These are phyloP conservation scores for Alternaria sp. DNA, from an alignment of 2,329 filamentous ascomycete genomes.

Conservation along the genomic window DNA sequence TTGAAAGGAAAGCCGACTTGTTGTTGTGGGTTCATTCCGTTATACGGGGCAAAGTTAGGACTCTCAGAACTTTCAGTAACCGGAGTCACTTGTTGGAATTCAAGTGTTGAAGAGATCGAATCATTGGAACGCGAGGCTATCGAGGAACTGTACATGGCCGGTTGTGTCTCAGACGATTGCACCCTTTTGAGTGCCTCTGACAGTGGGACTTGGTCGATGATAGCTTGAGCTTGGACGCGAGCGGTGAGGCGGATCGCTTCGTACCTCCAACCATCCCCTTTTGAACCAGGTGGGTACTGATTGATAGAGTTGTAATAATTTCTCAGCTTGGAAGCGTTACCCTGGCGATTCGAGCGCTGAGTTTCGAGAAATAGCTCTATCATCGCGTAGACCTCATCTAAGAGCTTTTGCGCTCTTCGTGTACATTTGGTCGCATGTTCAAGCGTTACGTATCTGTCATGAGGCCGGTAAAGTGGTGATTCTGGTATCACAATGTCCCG, in stretches of 20 bases:
- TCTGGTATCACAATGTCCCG: constrained; percentile 42
- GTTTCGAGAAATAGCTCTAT: constrained; percentile 41
- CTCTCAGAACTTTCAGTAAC: constrained; percentile 25
- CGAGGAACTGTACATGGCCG: constrained; percentile 13
- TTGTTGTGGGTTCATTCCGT: constrained; percentile 4
- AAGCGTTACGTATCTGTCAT: constrained; percentile 38
- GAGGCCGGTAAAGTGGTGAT: constrained; percentile 48
- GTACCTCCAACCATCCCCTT: constrained; percentile 41
- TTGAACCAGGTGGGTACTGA: constrained; percentile 28
- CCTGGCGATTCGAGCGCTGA: constrained; percentile 24
- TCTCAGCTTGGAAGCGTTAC: constrained; percentile 24
- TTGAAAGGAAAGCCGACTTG: constrained; percentile 15
- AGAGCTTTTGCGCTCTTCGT: constrained; percentile 28
- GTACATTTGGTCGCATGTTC: constrained; percentile 29
- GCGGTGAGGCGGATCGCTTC: constrained; percentile 48
- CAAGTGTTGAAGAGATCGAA: constrained; percentile 27
- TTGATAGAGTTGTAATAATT: constrained; percentile 33
- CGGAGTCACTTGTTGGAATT: constrained; percentile 29
- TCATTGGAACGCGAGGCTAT: constrained; percentile 24
- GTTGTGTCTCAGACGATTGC: constrained; percentile 5
- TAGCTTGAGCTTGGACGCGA: constrained; percentile 45
- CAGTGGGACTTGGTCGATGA: constrained; percentile 36
- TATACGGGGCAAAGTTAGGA: constrained; percentile 22
- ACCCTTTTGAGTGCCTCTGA: constrained; percentile 37
- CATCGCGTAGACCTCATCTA: constrained; percentile 43